Conservation (phyloP, 805 yeast species). For the Yarrowia sp. region DNA sequence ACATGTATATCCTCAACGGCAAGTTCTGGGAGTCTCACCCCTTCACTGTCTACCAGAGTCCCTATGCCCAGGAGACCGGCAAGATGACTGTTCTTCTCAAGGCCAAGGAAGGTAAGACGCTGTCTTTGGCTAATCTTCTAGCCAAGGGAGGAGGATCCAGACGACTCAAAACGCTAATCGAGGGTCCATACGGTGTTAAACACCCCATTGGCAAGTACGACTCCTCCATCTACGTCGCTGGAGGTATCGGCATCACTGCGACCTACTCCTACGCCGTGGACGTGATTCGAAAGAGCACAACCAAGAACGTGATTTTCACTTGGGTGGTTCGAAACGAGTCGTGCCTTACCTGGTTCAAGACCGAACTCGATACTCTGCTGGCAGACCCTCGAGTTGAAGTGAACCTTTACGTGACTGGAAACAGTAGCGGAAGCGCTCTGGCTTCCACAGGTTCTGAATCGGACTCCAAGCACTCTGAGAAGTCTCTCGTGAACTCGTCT, state of each 20-base stretch:
- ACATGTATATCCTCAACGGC: conserved; percentile 54
- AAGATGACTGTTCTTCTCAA: conserved; percentile 17
- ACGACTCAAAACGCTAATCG: conserved; percentile 37
- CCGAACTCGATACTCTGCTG: background rate
- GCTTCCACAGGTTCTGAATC: background rate
- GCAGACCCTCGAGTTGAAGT: background rate
- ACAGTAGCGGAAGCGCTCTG: background rate
- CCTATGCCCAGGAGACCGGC: conserved; percentile 3
- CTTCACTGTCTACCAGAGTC: conserved; percentile 47
- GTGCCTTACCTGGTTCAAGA: conserved; percentile 40
- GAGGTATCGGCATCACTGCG: conserved; percentile 74
- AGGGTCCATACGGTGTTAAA: conserved; percentile 69
- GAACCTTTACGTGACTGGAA: background rate
- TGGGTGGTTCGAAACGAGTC: conserved; percentile 60
- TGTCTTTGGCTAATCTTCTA: background rate
- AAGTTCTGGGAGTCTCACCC: conserved; percentile 75
- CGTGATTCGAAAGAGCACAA: conserved; percentile 35
- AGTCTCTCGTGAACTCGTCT: background rate
- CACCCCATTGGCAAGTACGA: conserved; percentile 51
- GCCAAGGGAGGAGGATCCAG: background rate
- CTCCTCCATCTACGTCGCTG: conserved; percentile 60
- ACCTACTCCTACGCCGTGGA: conserved; percentile 48
- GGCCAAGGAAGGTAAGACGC: conserved; percentile 23
- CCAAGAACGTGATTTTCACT: conserved; percentile 45
- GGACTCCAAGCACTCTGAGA: background rate